Conservation (phyloP, 192 early-diverging fungal species). For the Phycomyces blakesleeanus region DNA sequence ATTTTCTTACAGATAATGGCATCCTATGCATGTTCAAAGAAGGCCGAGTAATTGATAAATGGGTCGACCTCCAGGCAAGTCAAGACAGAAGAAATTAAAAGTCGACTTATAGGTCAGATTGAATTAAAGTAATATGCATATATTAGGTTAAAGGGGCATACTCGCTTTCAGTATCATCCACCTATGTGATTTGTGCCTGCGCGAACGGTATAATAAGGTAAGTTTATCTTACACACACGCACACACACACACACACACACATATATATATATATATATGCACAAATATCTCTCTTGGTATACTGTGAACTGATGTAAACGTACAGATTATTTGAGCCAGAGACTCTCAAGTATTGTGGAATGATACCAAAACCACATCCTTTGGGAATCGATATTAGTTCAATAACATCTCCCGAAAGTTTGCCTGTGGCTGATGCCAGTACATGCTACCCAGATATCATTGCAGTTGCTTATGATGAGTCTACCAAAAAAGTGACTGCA, state of each 20-base stretch:
- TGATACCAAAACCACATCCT: constrained; percentile 67
- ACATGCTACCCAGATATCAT: constrained; percentile 56
- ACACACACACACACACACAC: no score
- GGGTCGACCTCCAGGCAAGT: constrained; percentile 74
- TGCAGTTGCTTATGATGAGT: constrained; percentile 53
- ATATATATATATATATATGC: no score
- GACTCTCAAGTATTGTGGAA: constrained; percentile 67
- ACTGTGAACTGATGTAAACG: no score
- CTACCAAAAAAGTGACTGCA: constrained; percentile 47
- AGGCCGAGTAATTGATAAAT: constrained; percentile 65
- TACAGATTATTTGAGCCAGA: constrained; percentile 70
- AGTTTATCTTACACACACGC: no score
- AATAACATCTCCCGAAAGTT: constrained; percentile 20
- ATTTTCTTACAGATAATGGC: constrained; percentile 68
- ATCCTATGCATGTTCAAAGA: constrained; percentile 64
- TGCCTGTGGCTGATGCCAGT: constrained; percentile 22
- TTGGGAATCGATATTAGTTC: constrained; percentile 52
- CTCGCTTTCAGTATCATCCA: constrained; percentile 57
- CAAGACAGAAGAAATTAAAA: neutral
- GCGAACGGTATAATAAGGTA: constrained; percentile 72
- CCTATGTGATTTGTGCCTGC: constrained; percentile 67
- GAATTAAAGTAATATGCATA: neutral
- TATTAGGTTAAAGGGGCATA: constrained; percentile 55
- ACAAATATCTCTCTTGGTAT: no score
- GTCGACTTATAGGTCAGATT: neutral